Base-by-base conservation (phyloP, 352 stramenopile genomes). In the Bremia lactucae region DNA sequence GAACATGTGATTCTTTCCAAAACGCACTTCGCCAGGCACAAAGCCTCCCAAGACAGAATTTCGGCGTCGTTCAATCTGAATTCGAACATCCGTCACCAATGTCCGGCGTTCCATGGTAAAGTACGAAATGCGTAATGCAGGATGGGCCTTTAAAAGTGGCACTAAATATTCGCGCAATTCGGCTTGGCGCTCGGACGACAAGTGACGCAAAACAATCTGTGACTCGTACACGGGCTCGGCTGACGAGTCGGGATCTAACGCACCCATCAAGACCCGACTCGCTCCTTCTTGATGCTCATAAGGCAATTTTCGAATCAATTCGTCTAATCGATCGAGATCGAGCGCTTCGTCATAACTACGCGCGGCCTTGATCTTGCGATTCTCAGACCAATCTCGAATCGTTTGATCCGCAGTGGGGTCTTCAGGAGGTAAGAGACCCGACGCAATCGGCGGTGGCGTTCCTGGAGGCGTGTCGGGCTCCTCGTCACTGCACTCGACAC, bases 51-150 rank as follows among this genome's bases (percentile, higher is more conserved):
- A 68, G 22, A 79, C 79, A 2, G 77, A 79, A 31, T 66, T 57
- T 4, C 71, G 61, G n/a, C 78, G 75, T 26, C 64, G 68, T 52
- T 91, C 72, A n/a, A 91, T 59, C 41, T 67, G 80, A n/a, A 91
- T 60, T 6, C 77, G 73, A 22, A 88, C 65, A 18, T 91, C 78
- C 0, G 78, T 86, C 14, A 84, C 75, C 0, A 91, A 49, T 10
- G 77, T 87, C 34, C 71, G 73, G 19, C 78, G 74, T 58, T 83
- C 58, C 57, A 85, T 59, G 3, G 68, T 83, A 19, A 67, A 60
- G 43, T 82, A 90, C 34, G 68, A 72, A 10, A 90, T 65, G 18
- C 77, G 63, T 31, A 87, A 52, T 22, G 67, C 65, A 25, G 76
- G 74, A 29, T 86, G 65, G 6, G 74, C 65, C 55, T 87, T 90